A percentile compares a stretch with the other conserved stretches of the same genome.
Evolutionary conservation across 108 stramenopile genomes (phyloP).

Genomic region (Phaeodactylum tricornutum): DNA sequence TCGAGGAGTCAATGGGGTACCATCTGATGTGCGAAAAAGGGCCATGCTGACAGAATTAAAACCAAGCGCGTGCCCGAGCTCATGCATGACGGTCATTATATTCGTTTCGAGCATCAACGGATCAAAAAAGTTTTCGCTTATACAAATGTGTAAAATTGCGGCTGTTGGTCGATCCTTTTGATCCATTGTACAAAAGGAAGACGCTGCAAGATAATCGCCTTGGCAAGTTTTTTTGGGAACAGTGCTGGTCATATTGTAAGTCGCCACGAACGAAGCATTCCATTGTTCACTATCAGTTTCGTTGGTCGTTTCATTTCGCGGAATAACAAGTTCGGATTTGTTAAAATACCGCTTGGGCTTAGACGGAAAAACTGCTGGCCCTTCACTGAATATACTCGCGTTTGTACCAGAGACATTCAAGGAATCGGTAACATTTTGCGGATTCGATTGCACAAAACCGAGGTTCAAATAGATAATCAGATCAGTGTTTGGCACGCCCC

Average conservation of each 20-base stretch:
- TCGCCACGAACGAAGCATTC: background rate
- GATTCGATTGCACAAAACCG: constrained; percentile 20
- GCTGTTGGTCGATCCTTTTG: constrained; percentile 78
- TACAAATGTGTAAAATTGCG: constrained; percentile 65
- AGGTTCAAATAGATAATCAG: constrained; percentile 68
- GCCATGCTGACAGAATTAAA: constrained; percentile 69
- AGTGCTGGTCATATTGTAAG: constrained; percentile 2
- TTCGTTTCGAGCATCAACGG: constrained; percentile 26
- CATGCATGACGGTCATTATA: constrained; percentile 66
- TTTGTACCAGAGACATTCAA: too few species aligned
- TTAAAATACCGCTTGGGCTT: too few species aligned
- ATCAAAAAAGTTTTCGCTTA: constrained; percentile 51
- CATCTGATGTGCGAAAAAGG: constrained; percentile 65
- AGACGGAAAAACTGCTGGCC: background rate
- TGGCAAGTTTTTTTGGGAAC: constrained; percentile 18
- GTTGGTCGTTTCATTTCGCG: background rate
- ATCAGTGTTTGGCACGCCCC: constrained; percentile 59
- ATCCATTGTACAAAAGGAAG: constrained; percentile 72
- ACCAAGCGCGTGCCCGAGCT: constrained; percentile 70
- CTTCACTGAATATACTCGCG: too few species aligned
- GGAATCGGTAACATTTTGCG: background rate
- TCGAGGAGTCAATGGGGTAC: constrained; percentile 56
- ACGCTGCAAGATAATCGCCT: constrained; percentile 60
- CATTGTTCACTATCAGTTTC: background rate
- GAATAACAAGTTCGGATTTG: background rate